Evolutionary conservation across 2,329 filamentous ascomycete species (phyloP).

Genomic region (Microcyclospora pomicola): DNA sequence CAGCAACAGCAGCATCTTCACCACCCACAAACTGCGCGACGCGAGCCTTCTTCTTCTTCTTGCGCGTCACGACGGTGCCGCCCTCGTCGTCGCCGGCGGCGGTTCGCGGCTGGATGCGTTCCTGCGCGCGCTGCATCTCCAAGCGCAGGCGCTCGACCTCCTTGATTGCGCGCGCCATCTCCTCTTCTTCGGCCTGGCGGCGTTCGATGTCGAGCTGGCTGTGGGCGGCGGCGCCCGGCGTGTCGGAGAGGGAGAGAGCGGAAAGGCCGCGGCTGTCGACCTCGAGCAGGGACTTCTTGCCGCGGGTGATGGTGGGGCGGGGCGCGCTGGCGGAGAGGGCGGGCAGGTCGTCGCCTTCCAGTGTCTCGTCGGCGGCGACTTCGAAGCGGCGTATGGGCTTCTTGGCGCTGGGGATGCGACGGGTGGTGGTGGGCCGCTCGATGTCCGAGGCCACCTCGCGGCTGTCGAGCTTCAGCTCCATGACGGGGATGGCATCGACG

Average conservation of each 20-base stretch:
- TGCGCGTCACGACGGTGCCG: slow-evolving; percentile 47
- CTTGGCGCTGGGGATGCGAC: slow-evolving; percentile 2
- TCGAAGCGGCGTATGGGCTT: slow-evolving; percentile 28
- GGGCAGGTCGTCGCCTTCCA: slow-evolving; percentile 23
- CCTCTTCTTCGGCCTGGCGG: slow-evolving; percentile 63
- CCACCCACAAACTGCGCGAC: slow-evolving; percentile 14
- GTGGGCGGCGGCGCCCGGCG: slow-evolving; percentile 7
- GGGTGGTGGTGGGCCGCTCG: slow-evolving; percentile 3
- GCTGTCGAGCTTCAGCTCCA: slow-evolving; percentile 66
- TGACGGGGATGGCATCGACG: slow-evolving; percentile 89
- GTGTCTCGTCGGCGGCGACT: slow-evolving; percentile 35
- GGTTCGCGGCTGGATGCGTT: slow-evolving; percentile 58
- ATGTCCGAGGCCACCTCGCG: slow-evolving; percentile 6
- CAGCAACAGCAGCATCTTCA: slow-evolving; percentile 1
- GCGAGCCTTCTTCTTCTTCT: slow-evolving; percentile 34
- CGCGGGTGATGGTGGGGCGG: slow-evolving; percentile 19
- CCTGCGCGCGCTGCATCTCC: slow-evolving; percentile 76
- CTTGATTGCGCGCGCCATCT: slow-evolving; percentile 78
- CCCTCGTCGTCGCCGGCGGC: slow-evolving; percentile 48
- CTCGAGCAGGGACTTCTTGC: slow-evolving; percentile 58
- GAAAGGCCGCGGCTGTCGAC: slow-evolving; percentile 78
- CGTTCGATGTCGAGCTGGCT: slow-evolving; percentile 46
- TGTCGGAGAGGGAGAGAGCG: slow-evolving; percentile 53
- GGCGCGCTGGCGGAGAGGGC: slow-evolving; percentile 10
- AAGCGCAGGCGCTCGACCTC: slow-evolving; percentile 76